Evolutionary conservation across 1,284 basidiomycete species (phyloP).

Genomic region (Neolentinus lepideus): DNA sequence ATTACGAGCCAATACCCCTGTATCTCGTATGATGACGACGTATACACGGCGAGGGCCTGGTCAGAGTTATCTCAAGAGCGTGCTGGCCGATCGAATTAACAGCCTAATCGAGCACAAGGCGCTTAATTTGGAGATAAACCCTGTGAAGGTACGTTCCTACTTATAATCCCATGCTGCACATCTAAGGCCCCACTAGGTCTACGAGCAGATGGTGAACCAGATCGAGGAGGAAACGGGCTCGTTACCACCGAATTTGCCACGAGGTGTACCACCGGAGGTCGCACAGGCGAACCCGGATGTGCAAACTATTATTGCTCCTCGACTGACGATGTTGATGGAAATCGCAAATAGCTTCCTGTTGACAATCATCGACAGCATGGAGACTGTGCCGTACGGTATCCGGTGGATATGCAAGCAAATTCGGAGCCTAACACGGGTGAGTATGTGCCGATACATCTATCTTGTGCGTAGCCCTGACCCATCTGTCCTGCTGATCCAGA

Average conservation of each 20-base stretch:
- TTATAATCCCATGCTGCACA: neutral
- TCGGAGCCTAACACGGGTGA: slow-evolving; percentile 85
- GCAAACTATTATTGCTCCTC: slow-evolving; percentile 93
- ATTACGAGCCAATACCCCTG: slow-evolving; percentile 96
- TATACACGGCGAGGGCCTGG: slow-evolving; percentile 97
- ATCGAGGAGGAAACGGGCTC: slow-evolving; percentile 95
- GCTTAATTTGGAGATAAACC: slow-evolving; percentile 97
- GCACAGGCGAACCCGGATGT: slow-evolving; percentile 92
- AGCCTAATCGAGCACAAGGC: slow-evolving; percentile 98
- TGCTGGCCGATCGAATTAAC: slow-evolving; percentile 96
- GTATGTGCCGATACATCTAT: slow-evolving; percentile 18
- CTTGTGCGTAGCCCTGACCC: slow-evolving; percentile 5
- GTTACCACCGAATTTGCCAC: slow-evolving; percentile 83
- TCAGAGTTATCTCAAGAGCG: slow-evolving; percentile 95
- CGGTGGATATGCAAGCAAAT: slow-evolving; percentile 99
- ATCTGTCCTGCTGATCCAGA: slow-evolving; percentile 37
- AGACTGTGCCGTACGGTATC: slow-evolving; percentile 97
- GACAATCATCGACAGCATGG: slow-evolving; percentile 98
- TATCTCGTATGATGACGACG: slow-evolving; percentile 99
- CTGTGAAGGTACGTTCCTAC: slow-evolving; percentile 70
- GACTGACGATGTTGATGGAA: slow-evolving; percentile 97
- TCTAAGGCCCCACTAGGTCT: slow-evolving; percentile 48
- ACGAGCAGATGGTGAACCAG: slow-evolving; percentile 98
- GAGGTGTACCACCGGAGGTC: slow-evolving; percentile 90
- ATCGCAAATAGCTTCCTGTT: slow-evolving; percentile 96